Conservation (phyloP, 495 filamentous ascomycete genomes). For the Eremomyces bilateralis region DNA sequence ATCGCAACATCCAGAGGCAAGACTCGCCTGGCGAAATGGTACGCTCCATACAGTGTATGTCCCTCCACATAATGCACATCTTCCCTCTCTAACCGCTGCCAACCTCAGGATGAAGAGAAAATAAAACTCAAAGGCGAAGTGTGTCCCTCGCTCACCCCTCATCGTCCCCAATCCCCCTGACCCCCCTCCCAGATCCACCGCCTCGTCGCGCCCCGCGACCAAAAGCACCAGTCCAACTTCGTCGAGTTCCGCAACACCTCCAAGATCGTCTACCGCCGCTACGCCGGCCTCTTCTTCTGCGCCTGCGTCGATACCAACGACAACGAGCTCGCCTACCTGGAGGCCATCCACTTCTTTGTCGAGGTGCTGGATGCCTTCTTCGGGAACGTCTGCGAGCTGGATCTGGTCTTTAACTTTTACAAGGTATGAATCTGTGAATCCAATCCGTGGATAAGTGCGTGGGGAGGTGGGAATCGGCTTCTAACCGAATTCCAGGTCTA, state of each 20-base stretch:
- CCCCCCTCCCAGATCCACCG: slow-evolving; percentile 52
- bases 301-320: slow-evolving; percentile 98
- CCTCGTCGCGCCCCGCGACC: slow-evolving; percentile 87
- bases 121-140: slow-evolving; percentile 55
- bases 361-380: slow-evolving; percentile 97
- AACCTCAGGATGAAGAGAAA: slow-evolving; percentile 62
- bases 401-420: slow-evolving; percentile 96
- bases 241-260: slow-evolving; percentile 71
- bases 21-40: slow-evolving; percentile 95
- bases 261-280: slow-evolving; percentile 90
- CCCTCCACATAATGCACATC: not conserved
- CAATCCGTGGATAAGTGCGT: not conserved
- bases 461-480: not conserved
- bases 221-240: slow-evolving; percentile 99
- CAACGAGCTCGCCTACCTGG: slow-evolving; percentile 91
- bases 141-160: slow-evolving; percentile 1
- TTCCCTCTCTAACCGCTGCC: not conserved
- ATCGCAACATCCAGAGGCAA: slow-evolving; percentile 47
- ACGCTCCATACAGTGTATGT: slow-evolving; percentile 69
- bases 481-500: slow-evolving; percentile 45
- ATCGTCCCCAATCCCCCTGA: slow-evolving; percentile 2
- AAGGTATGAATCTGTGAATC: slow-evolving; percentile 30
- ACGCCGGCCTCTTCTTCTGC: slow-evolving; percentile 96
- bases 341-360: slow-evolving; percentile 98
- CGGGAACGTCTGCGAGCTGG: slow-evolving; percentile 95